These are phyloP conservation scores for Komagataella phaffii DNA, from an alignment of 805 yeast genomes.

Conservation along the genomic window DNA sequence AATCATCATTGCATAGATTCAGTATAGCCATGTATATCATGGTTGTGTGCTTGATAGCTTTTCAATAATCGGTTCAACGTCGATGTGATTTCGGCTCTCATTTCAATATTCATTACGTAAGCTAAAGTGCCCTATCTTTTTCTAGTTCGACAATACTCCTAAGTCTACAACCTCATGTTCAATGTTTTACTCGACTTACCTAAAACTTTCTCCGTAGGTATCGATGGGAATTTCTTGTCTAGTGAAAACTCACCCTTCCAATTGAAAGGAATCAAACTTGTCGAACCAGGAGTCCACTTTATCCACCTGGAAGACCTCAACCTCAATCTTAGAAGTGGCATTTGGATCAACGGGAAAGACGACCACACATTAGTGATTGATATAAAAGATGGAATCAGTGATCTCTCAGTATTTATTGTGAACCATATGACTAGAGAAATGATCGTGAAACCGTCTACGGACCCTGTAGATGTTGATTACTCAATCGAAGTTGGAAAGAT, in stretches of 20 bases:
- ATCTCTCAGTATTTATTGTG: not conserved
- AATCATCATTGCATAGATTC: no score
- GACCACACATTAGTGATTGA: conserved; percentile 11
- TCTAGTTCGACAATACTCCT: no score
- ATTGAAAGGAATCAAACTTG: conserved; percentile 33
- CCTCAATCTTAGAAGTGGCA: conserved; percentile 26
- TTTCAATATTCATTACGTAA: no score
- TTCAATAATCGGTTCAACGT: no score
- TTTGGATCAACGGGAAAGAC: conserved; percentile 19
- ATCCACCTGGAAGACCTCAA: conserved; percentile 33
- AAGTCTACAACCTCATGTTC: not conserved
- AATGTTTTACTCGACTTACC: conserved; percentile 4
- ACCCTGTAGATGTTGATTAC: conserved; percentile 2
- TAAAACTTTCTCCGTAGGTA: conserved; percentile 8
- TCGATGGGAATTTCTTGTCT: conserved; percentile 12
- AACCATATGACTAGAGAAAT: not conserved
- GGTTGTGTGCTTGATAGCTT: no score
- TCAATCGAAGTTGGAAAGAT: not conserved
- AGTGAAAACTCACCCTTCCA: conserved; percentile 1
- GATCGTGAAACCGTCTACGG: not conserved
- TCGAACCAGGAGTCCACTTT: conserved; percentile 39
- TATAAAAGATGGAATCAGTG: not conserved
- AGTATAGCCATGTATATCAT: no score
- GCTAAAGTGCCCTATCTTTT: no score
- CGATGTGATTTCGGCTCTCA: no score